Conservation (phyloP, 805 yeast species). For the Yarrowia sp. region DNA sequence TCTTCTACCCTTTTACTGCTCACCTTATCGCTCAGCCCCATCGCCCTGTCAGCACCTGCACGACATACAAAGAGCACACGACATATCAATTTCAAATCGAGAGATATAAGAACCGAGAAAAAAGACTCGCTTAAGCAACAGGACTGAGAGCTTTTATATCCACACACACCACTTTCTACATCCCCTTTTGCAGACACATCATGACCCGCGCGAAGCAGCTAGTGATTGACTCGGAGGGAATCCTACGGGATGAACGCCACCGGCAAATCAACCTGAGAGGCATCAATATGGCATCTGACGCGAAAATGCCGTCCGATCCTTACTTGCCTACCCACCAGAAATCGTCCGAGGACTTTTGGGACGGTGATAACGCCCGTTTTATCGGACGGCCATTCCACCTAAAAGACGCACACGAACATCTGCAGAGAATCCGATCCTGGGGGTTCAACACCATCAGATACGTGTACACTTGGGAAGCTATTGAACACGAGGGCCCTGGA, state of each 20-base stretch:
- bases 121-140: too few species aligned
- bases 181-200: neutral
- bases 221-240: constrained; percentile 57
- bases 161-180: neutral
- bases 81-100: neutral
- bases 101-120: too few species aligned
- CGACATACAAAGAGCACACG: constrained; percentile 2
- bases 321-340: constrained; percentile 52
- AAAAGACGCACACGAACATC: constrained; percentile 72
- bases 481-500: constrained; percentile 88
- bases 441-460: constrained; percentile 83
- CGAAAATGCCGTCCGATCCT: constrained; percentile 73
- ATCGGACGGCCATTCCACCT: constrained; percentile 81
- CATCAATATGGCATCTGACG: constrained; percentile 76
- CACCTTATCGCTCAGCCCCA: neutral
- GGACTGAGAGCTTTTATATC: neutral
- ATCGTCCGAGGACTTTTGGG: constrained; percentile 56
- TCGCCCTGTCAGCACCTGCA: neutral
- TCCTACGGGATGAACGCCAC: constrained; percentile 62
- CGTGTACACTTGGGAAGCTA: constrained; percentile 89
- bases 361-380: constrained; percentile 71
- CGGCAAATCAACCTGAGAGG: constrained; percentile 73
- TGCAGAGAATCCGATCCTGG: constrained; percentile 72
- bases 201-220: constrained; percentile 24
- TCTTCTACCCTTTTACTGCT: too few species aligned